Conservation (phyloP, 345 rosid species). For the Punica granatum region DNA sequence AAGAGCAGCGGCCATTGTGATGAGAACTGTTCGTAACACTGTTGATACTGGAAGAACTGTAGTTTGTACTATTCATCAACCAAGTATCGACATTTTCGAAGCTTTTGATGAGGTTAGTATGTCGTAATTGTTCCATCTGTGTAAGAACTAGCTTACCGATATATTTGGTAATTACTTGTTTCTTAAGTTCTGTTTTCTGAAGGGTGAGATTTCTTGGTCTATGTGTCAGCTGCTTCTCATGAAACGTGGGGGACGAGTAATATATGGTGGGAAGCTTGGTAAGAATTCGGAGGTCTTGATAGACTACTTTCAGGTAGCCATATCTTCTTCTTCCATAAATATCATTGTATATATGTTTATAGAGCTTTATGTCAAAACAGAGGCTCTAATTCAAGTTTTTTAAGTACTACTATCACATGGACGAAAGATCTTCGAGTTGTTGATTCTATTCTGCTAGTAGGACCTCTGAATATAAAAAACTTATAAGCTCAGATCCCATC, state of each 20-base stretch:
- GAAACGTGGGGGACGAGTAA: constrained; percentile 90
- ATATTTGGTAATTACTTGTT: background rate
- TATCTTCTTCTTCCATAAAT: background rate
- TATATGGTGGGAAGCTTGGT: constrained; percentile 87
- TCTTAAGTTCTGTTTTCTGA: background rate
- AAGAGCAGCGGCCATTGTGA: constrained; percentile 94
- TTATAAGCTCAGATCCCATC: background rate
- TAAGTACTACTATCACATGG: background rate
- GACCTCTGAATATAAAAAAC: background rate
- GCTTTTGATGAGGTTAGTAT: constrained; percentile 83
- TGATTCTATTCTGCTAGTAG: too few species aligned
- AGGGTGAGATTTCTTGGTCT: background rate
- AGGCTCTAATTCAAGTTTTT: background rate
- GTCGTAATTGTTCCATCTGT: constrained; percentile 7
- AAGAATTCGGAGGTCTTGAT: constrained; percentile 51
- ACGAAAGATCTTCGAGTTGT: too few species aligned
- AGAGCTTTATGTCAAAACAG: background rate
- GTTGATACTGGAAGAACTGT: constrained; percentile 96
- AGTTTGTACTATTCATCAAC: constrained; percentile 92
- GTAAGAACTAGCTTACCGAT: background rate
- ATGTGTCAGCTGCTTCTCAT: constrained; percentile 70
- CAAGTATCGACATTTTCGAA: constrained; percentile 89
- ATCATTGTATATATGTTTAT: background rate
- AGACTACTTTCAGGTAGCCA: constrained; percentile 74
- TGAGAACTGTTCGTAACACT: constrained; percentile 90